Percentiles rank a stretch among this genome's conserved stretches.
Evolutionary conservation across 305 asterid species (phyloP).

Genomic region (Nicotiana rustica): DNA sequence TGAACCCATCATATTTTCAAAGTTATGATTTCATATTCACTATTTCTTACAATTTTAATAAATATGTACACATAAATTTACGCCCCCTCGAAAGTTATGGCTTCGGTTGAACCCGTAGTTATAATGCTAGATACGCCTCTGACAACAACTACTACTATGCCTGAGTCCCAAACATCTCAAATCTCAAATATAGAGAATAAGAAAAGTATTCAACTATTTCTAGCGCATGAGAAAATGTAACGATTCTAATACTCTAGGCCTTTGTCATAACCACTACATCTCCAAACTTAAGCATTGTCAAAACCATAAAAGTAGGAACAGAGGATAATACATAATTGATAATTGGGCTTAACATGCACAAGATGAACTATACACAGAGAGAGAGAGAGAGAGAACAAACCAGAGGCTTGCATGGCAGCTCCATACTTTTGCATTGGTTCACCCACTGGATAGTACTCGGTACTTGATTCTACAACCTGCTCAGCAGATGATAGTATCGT

Average conservation of each 20-base stretch:
- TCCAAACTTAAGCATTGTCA: background rate
- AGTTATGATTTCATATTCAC: too few relatives aligned
- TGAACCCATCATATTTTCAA: too few relatives aligned
- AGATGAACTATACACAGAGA: background rate
- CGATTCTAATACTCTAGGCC: background rate
- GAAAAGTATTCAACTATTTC: background rate
- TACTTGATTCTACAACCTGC: slow-evolving; percentile 65
- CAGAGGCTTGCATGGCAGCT: slow-evolving; percentile 86
- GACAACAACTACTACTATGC: background rate
- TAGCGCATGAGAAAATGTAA: background rate
- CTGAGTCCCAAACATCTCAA: background rate
- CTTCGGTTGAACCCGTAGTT: too few relatives aligned
- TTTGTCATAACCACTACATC: background rate
- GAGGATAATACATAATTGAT: background rate
- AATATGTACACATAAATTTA: too few relatives aligned
- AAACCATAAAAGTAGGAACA: background rate
- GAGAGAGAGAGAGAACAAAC: slow-evolving; percentile 44
- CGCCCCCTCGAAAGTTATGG: too few relatives aligned
- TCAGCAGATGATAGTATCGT: slow-evolving; percentile 64
- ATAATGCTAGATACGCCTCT: too few relatives aligned
- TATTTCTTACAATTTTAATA: too few relatives aligned
- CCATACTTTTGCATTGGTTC: slow-evolving; percentile 72
- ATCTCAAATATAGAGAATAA: background rate
- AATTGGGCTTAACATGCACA: background rate
- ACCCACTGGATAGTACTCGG: slow-evolving; percentile 77